Conservation (phyloP, 192 early-diverging fungal genomes). For the Coemansia erecta region DNA sequence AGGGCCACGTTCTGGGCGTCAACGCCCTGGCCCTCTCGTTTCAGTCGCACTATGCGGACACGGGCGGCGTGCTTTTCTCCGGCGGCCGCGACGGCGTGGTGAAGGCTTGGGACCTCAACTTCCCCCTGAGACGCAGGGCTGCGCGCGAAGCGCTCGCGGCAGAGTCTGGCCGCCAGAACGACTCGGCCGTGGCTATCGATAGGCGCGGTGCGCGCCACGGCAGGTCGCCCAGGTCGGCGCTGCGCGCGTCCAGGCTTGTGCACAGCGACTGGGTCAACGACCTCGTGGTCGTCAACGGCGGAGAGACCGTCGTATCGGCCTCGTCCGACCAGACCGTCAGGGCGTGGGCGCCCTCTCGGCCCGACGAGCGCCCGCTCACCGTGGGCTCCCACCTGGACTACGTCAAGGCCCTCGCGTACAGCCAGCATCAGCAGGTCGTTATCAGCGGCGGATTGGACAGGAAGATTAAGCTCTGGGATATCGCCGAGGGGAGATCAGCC, state of each 20-base stretch:
- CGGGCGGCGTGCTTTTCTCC: slow-evolving; percentile 76
- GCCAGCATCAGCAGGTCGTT: slow-evolving; percentile 68
- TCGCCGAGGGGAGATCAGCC: slow-evolving; percentile 56
- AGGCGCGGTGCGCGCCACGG: slow-evolving; percentile 25
- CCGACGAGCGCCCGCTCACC: slow-evolving; percentile 35
- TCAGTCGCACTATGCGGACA: neutral
- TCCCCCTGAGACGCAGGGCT: slow-evolving; percentile 14
- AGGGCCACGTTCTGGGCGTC: slow-evolving; percentile 78
- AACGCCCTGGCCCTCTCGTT: slow-evolving; percentile 75
- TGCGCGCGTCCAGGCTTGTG: slow-evolving; percentile 66
- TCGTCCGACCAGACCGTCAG: slow-evolving; percentile 90
- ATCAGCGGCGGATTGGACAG: slow-evolving; percentile 90
- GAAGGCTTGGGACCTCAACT: slow-evolving; percentile 76
- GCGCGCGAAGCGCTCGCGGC: neutral
- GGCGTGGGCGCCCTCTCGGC: slow-evolving; percentile 55
- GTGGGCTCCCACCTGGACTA: slow-evolving; percentile 88
- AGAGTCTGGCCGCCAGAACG: neutral
- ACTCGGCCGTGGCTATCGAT: slow-evolving; percentile 15
- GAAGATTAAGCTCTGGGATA: slow-evolving; percentile 88
- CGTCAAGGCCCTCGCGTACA: slow-evolving; percentile 86
- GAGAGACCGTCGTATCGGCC: slow-evolving; percentile 69
- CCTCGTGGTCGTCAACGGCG: slow-evolving; percentile 53
- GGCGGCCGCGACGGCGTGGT: slow-evolving; percentile 88
- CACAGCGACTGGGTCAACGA: slow-evolving; percentile 99
- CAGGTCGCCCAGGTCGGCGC: slow-evolving; percentile 57